phyloP scores from a whole-genome alignment of 2,329 filamentous ascomycete species.

The Sphaerulina vaccinii region DNA sequence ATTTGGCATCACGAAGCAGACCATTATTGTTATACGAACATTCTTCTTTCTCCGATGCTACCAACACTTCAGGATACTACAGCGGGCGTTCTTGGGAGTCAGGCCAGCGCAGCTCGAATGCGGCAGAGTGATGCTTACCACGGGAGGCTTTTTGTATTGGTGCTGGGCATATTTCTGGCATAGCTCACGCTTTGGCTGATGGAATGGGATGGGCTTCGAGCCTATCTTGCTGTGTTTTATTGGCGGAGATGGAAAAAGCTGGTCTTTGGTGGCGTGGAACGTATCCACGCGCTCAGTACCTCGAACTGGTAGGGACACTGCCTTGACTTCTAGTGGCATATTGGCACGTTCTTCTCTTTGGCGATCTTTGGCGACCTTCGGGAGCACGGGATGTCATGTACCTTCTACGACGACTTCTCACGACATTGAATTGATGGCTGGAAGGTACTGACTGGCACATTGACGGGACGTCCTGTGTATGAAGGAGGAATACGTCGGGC shows the following conservation, averaged over 20 bases:
- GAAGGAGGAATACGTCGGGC: too few relatives aligned
- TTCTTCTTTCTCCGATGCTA: slow-evolving; percentile 16
- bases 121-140: slow-evolving; percentile 20
- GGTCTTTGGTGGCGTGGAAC: slow-evolving; percentile 23
- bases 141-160: neutral
- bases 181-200: slow-evolving; percentile 1
- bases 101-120: slow-evolving; percentile 23
- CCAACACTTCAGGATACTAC: slow-evolving; percentile 19
- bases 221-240: slow-evolving; percentile 6
- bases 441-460: neutral
- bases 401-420: neutral
- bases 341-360: neutral
- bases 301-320: neutral
- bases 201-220: neutral
- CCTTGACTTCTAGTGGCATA: neutral
- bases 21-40: slow-evolving; percentile 8
- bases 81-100: slow-evolving; percentile 24
- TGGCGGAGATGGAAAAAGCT: slow-evolving; percentile 23
- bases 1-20: slow-evolving; percentile 12
- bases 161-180: slow-evolving; percentile 5
- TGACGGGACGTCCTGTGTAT: neutral
- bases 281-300: slow-evolving; percentile 3
- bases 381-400: neutral
- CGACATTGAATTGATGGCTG: neutral
- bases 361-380: neutral